Base-by-base conservation (phyloP, 768 basidiomycete species). In the Termitomyces sp. region DNA sequence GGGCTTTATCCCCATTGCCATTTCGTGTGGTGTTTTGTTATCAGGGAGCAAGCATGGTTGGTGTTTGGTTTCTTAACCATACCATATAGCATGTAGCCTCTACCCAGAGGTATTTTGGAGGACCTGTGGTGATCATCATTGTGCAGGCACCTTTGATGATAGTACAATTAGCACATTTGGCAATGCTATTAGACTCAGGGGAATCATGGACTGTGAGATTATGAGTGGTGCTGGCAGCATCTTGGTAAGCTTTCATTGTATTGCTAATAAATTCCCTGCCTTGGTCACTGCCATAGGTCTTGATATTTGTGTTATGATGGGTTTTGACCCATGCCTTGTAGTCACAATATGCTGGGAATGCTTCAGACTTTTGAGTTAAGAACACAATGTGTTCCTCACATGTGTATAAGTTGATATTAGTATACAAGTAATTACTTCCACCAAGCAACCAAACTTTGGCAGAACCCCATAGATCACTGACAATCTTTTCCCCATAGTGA, bases 391-490 rank as follows among this genome's bases (percentile, higher is more conserved):
- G 8, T 34, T 34, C 34, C 34, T 34, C 8, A 8, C 34, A 34
- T 8, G 8, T 34, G 2, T 34, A 8, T 8, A 34, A 8, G 34
- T 34, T 8, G 8, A 34, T 8, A 3, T 34, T 34, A 2, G 34
- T 34, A 34, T 34, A 34, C 4, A 8, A 34, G 47, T 69, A 72
- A 36, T 46, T 49, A 10, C 56, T 56, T 15, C 65, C 62, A 2
- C 66, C 66, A 4, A 67, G 43, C 1, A 65, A 66, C 48, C 58
- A 53, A 15, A 69, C 64, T 25, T 56, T 60, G 3, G 71, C 59
- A 25, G 69, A 69, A 46, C 72, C 72, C 70, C 70, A 71, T 4
- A 73, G 40, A 53, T 73, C 71, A 20, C 51, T n/a, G 3, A 63
- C 53, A 12, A 71, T 56, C 54, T 70, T 68, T 20, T 66, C 1